Evolutionary conservation across 1,284 basidiomycete species (phyloP).

Genomic region (Fistulinella cinereoalba): DNA sequence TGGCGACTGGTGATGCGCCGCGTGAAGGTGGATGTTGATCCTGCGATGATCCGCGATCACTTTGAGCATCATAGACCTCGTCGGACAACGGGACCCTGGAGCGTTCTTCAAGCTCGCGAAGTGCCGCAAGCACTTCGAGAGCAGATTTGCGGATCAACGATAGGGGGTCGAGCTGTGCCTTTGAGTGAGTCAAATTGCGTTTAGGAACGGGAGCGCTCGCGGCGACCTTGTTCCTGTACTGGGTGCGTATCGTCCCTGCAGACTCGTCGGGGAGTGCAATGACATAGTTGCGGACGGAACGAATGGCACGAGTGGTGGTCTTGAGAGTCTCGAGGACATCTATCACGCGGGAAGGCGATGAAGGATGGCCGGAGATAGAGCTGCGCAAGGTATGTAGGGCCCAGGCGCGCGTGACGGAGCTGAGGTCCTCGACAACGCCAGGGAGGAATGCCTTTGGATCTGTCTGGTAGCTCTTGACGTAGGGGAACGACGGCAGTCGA

Average conservation of each 20-base stretch:
- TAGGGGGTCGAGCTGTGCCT: conserved; percentile 54
- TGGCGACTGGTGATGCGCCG: conserved; percentile 45
- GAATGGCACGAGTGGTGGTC: conserved; percentile 72
- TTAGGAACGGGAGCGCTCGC: conserved; percentile 38
- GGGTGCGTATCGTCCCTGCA: conserved; percentile 49
- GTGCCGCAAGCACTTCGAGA: conserved; percentile 69
- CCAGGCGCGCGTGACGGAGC: conserved; percentile 59
- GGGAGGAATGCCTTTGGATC: conserved; percentile 72
- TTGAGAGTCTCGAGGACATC: conserved; percentile 70
- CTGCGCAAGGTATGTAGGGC: conserved; percentile 30
- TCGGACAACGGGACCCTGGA: conserved; percentile 64
- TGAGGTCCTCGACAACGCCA: conserved; percentile 67
- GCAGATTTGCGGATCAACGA: conserved; percentile 68
- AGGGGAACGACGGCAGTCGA: conserved; percentile 44
- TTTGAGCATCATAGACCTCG: conserved; percentile 73
- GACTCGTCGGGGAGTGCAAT: conserved; percentile 75
- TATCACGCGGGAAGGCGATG: conserved; percentile 16
- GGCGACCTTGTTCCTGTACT: conserved; percentile 46
- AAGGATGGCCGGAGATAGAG: no score
- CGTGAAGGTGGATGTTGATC: conserved; percentile 40
- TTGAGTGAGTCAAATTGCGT: conserved; percentile 28
- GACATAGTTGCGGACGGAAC: conserved; percentile 77
- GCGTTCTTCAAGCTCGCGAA: conserved; percentile 69
- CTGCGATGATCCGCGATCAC: conserved; percentile 52
- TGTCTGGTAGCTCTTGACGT: conserved; percentile 62